A percentile compares a stretch with the other conserved stretches of the same genome.
Evolutionary conservation across 2,329 filamentous ascomycete genomes (phyloP).

Genomic region (Aspergillus chevalieri): DNA sequence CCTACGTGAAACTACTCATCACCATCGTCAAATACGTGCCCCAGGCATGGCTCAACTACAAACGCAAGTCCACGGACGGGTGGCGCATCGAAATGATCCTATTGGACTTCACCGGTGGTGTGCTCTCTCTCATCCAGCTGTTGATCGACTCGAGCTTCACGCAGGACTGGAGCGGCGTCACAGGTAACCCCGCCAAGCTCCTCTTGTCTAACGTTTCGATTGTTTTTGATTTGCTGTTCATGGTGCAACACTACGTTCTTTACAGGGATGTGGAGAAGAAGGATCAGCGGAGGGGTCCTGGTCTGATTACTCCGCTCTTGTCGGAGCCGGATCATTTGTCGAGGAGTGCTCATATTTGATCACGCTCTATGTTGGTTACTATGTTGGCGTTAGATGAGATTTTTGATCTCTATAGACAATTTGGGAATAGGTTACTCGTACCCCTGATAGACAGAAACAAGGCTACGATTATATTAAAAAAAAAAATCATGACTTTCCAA

Average conservation of each 20-base stretch:
- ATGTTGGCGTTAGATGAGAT: too few relatives aligned
- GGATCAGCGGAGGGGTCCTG: conserved; percentile 12
- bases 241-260: conserved; percentile 79
- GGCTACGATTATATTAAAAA: background rate
- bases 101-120: conserved; percentile 73
- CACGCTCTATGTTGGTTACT: too few relatives aligned
- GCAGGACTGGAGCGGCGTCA: conserved; percentile 82
- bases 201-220: conserved; percentile 79
- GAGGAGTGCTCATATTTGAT: conserved; percentile 6
- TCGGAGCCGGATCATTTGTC: conserved; percentile 9
- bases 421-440: too few relatives aligned
- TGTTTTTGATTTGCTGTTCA: conserved; percentile 78
- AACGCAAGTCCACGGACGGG: conserved; percentile 75
- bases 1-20: conserved; percentile 82
- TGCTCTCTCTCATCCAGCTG: conserved; percentile 76
- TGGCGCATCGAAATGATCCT: conserved; percentile 84
- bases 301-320: conserved; percentile 25
- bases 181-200: conserved; percentile 87
- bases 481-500: background rate
- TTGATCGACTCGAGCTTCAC: conserved; percentile 78
- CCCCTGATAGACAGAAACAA: too few relatives aligned
- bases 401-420: too few relatives aligned
- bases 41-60: conserved; percentile 75
- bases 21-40: conserved; percentile 92
- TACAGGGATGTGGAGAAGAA: conserved; percentile 46